A percentile compares a stretch with the other conserved stretches of the same genome.
Conservation (phyloP, 768 basidiomycete species). For the Lentinus brumalis region DNA sequence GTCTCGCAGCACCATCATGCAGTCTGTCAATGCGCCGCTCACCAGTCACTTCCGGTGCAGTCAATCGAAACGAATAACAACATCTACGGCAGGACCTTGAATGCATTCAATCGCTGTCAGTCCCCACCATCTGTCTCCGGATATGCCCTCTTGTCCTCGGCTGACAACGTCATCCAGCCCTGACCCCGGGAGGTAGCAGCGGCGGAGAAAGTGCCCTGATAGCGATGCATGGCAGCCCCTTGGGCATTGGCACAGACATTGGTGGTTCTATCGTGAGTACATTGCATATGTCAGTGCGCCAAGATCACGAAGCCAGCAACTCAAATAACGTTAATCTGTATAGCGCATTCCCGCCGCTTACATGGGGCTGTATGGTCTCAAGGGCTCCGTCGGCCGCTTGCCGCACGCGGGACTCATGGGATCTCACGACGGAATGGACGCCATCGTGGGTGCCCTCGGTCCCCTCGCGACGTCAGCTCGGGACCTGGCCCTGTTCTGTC, state of each 20-base stretch:
- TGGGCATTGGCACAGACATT: conserved; percentile 85
- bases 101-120: conserved; percentile 47
- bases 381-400: conserved; percentile 55
- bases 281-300: conserved; percentile 2
- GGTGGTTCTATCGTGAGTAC: conserved; percentile 67
- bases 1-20: conserved; percentile 20
- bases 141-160: conserved; percentile 4
- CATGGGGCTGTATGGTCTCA: conserved; percentile 80
- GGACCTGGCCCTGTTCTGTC: conserved; percentile 51
- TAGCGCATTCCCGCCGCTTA: conserved; percentile 77
- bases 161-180: conserved; percentile 18
- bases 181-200: conserved; percentile 71
- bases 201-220: conserved; percentile 88
- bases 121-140: conserved; percentile 5
- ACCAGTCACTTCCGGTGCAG: conserved; percentile 29
- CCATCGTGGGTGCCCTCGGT: conserved; percentile 51
- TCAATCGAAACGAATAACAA: conserved; percentile 57
- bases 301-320: conserved; percentile 3
- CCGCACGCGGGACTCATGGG: conserved; percentile 53
- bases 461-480: conserved; percentile 50
- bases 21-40: conserved; percentile 11
- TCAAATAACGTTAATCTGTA: conserved; percentile 14
- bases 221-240: conserved; percentile 73
- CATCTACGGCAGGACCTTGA: conserved; percentile 44
- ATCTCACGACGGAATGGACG: conserved; percentile 56